Evolutionary conservation across 2,329 filamentous ascomycete species (phyloP), one percentile per base, ranked within the genome.

Genomic region (Tricladium varicosporioides): DNA sequence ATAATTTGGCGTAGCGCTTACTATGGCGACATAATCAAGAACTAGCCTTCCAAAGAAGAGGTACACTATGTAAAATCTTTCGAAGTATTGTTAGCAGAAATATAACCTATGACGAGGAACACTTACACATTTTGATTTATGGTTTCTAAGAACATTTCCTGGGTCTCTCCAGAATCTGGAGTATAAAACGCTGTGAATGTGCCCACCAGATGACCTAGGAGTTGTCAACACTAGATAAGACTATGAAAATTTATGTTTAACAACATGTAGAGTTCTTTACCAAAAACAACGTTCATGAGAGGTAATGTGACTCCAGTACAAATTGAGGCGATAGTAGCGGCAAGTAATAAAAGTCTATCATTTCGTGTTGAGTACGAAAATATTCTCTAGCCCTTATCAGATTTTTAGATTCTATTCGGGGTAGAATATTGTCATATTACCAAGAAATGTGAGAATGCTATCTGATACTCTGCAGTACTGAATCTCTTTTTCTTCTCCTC

Each of bases 241-340:
- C 32, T 54, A 27, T 42, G 18, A 44, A 18, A 42, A 15, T 16
- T 14, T 7, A 11, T 1, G 16, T 7, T 27, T 27, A 27, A 3
- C 53, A 22, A 2, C 8, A 5, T 13, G 8, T 27, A 11, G n/a
- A 10, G 8, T 42, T 80, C 74, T 36, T 71, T 67, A 48, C 79
- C 80, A 65, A 83, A 83, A 10, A 83, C 73, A 8, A 83, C 75
- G 58, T 83, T 84, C 76, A 84, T 81, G 51, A 85, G 62, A 0
- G 82, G 82, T 48, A 84, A 67, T 1, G 81, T 83, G 46, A 78
- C 69, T 54, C 82, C 82, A 1, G 80, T 75, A 18, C 76, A 80
- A 9, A 81, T 73, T 14, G 80, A 79, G 48, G 80, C 76, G 42
- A 81, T 5, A 14, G 70, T 65, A 16, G 79, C 81, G 5, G 51